A percentile compares a stretch with the other conserved stretches of the same genome.
Evolutionary conservation across 108 stramenopile genomes (phyloP).

Genomic region (Conticribra guillardii): DNA sequence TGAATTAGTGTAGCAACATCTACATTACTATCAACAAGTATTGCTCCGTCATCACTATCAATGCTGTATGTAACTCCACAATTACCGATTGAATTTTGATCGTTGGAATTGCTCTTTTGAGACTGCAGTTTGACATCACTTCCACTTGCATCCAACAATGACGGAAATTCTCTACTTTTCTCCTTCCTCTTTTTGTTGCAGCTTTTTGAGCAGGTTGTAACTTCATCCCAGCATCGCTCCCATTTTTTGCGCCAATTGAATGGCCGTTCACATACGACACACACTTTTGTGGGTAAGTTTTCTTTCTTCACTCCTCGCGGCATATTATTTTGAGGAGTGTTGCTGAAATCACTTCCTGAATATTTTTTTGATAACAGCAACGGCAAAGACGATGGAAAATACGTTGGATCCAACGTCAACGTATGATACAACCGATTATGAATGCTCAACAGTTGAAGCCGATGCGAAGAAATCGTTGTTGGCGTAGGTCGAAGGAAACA

Average conservation of each 20-base stretch:
- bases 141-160: too few species aligned
- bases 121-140: too few species aligned
- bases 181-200: constrained; percentile 50
- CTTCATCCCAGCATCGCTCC: constrained; percentile 86
- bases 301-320: constrained; percentile 51
- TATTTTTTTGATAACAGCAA: background rate
- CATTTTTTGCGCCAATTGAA: constrained; percentile 87
- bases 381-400: too few species aligned
- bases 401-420: too few species aligned
- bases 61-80: too few species aligned
- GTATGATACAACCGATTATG: too few species aligned
- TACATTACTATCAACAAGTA: background rate
- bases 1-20: background rate
- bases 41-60: too few species aligned
- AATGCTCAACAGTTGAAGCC: too few species aligned
- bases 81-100: too few species aligned
- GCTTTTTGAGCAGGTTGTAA: constrained; percentile 58
- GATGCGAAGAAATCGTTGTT: too few species aligned
- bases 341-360: background rate
- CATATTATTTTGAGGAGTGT: constrained; percentile 7
- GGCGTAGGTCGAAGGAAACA: too few species aligned
- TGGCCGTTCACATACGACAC: constrained; percentile 52
- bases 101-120: too few species aligned
- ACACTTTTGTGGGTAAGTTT: constrained; percentile 59
- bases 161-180: background rate